Conservation (phyloP, 164 flowering plant genomes). For the Santalum album region DNA sequence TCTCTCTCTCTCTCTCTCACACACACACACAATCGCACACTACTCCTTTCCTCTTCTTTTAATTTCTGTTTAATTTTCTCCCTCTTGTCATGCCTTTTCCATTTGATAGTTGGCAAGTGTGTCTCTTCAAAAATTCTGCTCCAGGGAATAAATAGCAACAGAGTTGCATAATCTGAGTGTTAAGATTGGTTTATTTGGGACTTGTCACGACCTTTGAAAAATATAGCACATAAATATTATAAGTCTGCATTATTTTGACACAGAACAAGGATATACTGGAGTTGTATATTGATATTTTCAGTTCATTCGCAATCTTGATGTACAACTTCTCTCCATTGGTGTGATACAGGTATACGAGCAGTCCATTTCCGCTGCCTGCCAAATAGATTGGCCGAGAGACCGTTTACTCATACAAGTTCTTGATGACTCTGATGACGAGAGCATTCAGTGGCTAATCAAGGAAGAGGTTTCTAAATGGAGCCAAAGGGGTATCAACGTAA, state of each 20-base stretch:
- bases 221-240: too few relatives aligned
- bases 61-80: too few relatives aligned
- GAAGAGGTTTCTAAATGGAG: slow-evolving; percentile 60
- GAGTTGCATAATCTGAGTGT: too few relatives aligned
- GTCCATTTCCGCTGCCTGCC: slow-evolving; percentile 74
- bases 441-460: slow-evolving; percentile 50
- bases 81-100: too few relatives aligned
- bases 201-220: background rate
- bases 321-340: slow-evolving; percentile 2
- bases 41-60: too few relatives aligned
- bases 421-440: slow-evolving; percentile 70
- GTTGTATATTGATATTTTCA: too few relatives aligned
- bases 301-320: background rate
- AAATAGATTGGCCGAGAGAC: slow-evolving; percentile 72
- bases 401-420: slow-evolving; percentile 59
- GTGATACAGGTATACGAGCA: slow-evolving; percentile 64
- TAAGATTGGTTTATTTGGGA: background rate
- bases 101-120: too few relatives aligned
- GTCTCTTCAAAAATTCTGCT: too few relatives aligned
- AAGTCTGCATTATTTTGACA: too few relatives aligned
- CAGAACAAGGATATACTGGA: too few relatives aligned
- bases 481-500: slow-evolving; percentile 51
- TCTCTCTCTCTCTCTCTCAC: background rate
- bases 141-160: too few relatives aligned
- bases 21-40: too few relatives aligned